Base-by-base conservation (phyloP, 169 alveolate genomes). In the Babesia gibsoni region DNA sequence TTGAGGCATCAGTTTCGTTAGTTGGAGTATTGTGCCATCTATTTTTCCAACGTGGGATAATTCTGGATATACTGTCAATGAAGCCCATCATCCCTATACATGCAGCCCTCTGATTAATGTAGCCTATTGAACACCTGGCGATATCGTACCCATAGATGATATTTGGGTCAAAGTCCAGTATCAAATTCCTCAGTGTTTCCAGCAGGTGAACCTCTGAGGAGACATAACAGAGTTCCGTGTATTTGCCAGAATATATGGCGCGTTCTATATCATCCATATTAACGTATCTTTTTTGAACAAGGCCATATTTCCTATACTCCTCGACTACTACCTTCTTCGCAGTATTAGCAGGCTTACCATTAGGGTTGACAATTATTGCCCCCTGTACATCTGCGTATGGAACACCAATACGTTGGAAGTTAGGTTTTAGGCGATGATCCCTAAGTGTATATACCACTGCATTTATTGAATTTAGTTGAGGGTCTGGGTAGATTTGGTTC, bases 321-420 rank as follows among this genome's bases (percentile, higher is more conserved):
- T 23, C 49, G 0, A 43, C 16, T 5, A 16, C 46, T 1, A 46
- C 58, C 4, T 42, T 33, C 25, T 45, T 52, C 3, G 43, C 29
- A n/a, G 29, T 2, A 16, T 10, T 16, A 10, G 35, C 27, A 5
- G 25, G 48, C 45, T 18, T 29, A 0, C 41, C 46, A 2, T 1
- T 10, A 4, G 59, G 59, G 32, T 61, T 58, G 23, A 61, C 59
- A 25, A 61, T 22, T 16, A 61, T 61, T 12, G 72, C 72, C 3
- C 72, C 72, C 58, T 61, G 72, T 3, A 61, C 72, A 32, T 61
- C 72, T 0, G 72, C 72, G 32, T 61, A 61, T 14, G 72, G 72
- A 29, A 61, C 12, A 20, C 58, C 58, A 6, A 61, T 4, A 1
- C 18, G 12, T 4, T 10, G 33, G 32, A 61, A 61, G 16, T 45